Evolutionary conservation across 306 rosid species (phyloP).

Genomic region (Cicer judaicum): DNA sequence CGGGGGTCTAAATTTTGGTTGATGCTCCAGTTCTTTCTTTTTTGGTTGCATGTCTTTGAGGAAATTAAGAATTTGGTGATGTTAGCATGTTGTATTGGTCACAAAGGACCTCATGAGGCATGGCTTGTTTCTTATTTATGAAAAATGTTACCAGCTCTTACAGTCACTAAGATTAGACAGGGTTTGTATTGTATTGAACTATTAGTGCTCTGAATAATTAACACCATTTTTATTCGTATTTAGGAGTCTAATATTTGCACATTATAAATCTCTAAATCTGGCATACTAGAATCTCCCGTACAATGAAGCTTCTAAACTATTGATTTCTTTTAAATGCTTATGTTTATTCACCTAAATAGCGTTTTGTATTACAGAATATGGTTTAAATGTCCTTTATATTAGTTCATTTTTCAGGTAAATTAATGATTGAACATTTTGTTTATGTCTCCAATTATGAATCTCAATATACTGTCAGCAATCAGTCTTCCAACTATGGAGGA

Average conservation of each 20-base stretch:
- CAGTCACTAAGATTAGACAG: slow-evolving; percentile 28
- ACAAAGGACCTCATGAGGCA: slow-evolving; percentile 12
- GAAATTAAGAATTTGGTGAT: slow-evolving; percentile 1
- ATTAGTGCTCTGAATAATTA: background rate
- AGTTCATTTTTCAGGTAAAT: background rate
- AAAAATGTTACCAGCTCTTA: slow-evolving; percentile 12
- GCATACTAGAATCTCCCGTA: slow-evolving; percentile 32
- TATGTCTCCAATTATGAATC: background rate
- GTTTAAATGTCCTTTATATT: no score
- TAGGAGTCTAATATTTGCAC: slow-evolving; percentile 33
- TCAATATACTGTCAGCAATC: background rate
- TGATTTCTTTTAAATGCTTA: slow-evolving; percentile 19
- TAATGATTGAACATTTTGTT: background rate
- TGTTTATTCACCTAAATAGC: background rate
- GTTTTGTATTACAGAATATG: background rate
- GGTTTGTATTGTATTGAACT: slow-evolving; percentile 44
- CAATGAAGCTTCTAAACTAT: slow-evolving; percentile 17
- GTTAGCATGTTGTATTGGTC: slow-evolving; percentile 26
- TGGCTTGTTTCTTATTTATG: slow-evolving; percentile 19
- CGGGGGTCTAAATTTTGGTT: slow-evolving; percentile 51
- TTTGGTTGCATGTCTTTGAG: slow-evolving; percentile 25
- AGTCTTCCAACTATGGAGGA: background rate
- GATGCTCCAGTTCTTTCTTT: slow-evolving; percentile 22
- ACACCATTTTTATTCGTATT: slow-evolving; percentile 10
- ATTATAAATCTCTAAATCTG: slow-evolving; percentile 9